These are phyloP conservation scores for Phytophthora capsici DNA, from an alignment of 352 stramenopile species.

Conservation along the genomic window DNA sequence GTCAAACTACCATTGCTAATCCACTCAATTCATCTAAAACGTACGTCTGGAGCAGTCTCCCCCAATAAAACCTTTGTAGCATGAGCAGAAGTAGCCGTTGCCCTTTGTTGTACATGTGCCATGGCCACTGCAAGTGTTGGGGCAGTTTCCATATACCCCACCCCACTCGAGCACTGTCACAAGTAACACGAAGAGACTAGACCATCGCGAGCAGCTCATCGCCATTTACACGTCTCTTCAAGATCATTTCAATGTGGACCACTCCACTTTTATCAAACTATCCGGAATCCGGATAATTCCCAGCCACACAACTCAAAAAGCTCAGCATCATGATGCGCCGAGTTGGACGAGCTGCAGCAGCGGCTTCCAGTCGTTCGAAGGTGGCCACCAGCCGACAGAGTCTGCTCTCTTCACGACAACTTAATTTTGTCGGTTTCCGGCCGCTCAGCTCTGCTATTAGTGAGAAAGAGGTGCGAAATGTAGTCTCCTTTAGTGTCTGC, in stretches of 20 bases:
- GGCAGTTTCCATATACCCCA: conserved; percentile 47
- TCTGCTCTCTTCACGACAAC: not conserved
- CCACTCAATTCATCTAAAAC: not conserved
- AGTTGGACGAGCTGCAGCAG: conserved; percentile 16
- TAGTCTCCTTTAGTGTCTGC: not conserved
- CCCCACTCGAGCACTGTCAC: conserved; percentile 15
- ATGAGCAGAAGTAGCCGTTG: conserved; percentile 80
- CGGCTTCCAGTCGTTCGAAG: conserved; percentile 7
- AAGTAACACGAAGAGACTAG: conserved; percentile 1
- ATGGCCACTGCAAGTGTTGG: conserved; percentile 66
- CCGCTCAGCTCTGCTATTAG: conserved; percentile 33
- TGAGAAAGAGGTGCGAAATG: conserved; percentile 40
- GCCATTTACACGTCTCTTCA: conserved; percentile 16
- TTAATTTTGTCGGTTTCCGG: conserved; percentile 1
- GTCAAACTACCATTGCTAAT: not conserved
- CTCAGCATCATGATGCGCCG: conserved; percentile 21
- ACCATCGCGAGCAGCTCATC: conserved; percentile 13
- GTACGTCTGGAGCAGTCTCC: conserved; percentile 90
- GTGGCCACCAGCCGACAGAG: not conserved
- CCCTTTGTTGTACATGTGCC: conserved; percentile 65
- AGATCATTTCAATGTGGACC: conserved; percentile 11
- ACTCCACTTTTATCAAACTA: conserved; percentile 1
- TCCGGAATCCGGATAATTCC: conserved; percentile 2
- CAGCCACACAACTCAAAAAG: conserved; percentile 24
- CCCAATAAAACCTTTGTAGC: conserved; percentile 87